Base-by-base conservation (phyloP, 164 flowering plant genomes). In the Vitis labrusca region DNA sequence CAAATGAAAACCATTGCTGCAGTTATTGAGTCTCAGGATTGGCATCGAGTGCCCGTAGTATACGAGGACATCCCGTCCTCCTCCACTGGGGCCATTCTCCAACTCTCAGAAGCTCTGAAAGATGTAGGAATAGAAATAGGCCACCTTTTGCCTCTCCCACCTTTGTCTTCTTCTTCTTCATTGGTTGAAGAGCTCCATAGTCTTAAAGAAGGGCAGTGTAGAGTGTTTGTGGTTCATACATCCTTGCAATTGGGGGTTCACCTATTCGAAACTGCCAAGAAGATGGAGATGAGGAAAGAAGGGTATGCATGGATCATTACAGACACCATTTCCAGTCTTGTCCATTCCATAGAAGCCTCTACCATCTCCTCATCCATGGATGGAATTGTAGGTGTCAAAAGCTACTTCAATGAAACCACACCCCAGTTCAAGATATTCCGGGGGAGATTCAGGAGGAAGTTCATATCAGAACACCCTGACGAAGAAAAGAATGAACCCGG, bases 141-240 rank as follows among this genome's bases (percentile, higher is more conserved):
- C 14, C 16, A 69, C 19, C 48, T 65, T 44, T 3, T 76, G 30
- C 15, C 68, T 27, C 50, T 79, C 16, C 76, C 79, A 5, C 76
- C 65, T 12, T 30, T 27, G 4, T n/a, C 65, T 54, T 54, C 72
- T 3, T 16, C 16, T 27, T n/a, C 50, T 44, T 68, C 57, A 0
- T 27, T 76, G 37, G 66, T 72, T 0, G 27, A 64, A 14, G 30
- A 79, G 44, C 53, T 77, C 13, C 23, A 59, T 44, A 57, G 57
- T 10, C 77, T 79, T 8, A 67, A 71, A 57, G 23, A 44, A 9
- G 32, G 57, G n/a, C 77, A 63, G 30, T 59, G 49, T 44, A 50
- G 82, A 61, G 76, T 77, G 12, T 79, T 76, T 52, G 59, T 79
- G 16, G 79, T 79, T n/a, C 79, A 79, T 48, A 48, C 79, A 0